These are phyloP conservation scores for Hypocreales sp. DNA, from an alignment of 2,329 filamentous ascomycete genomes.

Conservation along the genomic window DNA sequence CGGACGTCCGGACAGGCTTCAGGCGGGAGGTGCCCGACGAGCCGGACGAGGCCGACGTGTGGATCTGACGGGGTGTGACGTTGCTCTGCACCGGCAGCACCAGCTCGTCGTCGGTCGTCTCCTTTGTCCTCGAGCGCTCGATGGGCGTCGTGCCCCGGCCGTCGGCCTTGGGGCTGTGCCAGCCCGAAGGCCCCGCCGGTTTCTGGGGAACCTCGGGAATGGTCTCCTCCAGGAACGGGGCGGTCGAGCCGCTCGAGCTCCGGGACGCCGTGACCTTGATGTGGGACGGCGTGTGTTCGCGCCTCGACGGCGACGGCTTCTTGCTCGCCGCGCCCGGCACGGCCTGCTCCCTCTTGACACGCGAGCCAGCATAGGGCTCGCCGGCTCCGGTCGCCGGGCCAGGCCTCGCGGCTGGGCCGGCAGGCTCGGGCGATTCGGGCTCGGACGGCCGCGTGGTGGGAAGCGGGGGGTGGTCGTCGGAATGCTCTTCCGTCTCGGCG, in stretches of 20 bases:
- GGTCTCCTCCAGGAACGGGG: slow-evolving; percentile 16
- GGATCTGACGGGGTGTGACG: slow-evolving; percentile 19
- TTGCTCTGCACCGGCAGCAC: slow-evolving; percentile 8
- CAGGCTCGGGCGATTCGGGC: too few relatives aligned
- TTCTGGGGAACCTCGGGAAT: slow-evolving; percentile 17
- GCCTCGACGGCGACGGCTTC: not conserved
- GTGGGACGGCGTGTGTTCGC: slow-evolving; percentile 7
- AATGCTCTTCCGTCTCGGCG: too few relatives aligned
- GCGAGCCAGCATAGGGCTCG: too few relatives aligned
- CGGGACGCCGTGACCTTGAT: slow-evolving; percentile 21
- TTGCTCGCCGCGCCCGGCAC: not conserved
- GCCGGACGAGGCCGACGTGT: slow-evolving; percentile 34
- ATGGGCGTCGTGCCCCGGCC: slow-evolving; percentile 23
- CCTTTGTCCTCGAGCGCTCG: slow-evolving; percentile 18
- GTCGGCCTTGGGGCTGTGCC: slow-evolving; percentile 11
- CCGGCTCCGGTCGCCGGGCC: too few relatives aligned
- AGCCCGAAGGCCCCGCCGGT: slow-evolving; percentile 9
- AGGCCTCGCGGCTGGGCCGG: too few relatives aligned
- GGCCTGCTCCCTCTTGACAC: not conserved
- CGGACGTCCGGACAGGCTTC: slow-evolving; percentile 39
- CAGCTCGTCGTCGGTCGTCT: slow-evolving; percentile 19
- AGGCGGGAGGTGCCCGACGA: slow-evolving; percentile 34
- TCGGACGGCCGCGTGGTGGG: too few relatives aligned
- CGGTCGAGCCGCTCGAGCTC: slow-evolving; percentile 12
- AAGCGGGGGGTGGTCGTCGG: too few relatives aligned